Evolutionary conservation across 2,329 filamentous ascomycete species (phyloP), one percentile per base, ranked within the genome.

Genomic region (Nothophoma quercina): DNA sequence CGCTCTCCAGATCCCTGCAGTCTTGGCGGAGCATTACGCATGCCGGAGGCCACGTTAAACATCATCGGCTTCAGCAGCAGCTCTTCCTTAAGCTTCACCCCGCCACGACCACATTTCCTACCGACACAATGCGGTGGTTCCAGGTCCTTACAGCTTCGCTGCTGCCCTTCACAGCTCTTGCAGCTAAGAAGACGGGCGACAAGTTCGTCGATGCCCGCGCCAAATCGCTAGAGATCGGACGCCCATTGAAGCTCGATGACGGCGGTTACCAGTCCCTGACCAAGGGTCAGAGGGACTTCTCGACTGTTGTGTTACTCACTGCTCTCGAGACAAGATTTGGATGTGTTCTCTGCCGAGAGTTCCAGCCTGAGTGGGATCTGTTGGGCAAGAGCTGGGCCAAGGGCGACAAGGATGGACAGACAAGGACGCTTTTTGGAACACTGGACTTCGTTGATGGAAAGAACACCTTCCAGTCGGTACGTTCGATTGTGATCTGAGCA

Each of bases 321-420:
- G 95, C 95, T 29, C 78, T 93, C 67, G 93, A 96, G 62, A 70
- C 86, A 25, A 85, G 91, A 52, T 97, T 90, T 71, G 90, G 89
- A 55, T 99, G 95, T 74, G 81, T 87, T 61, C 81, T 98, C 40
- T 99, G 95, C 75, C 84, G 86, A 44, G 91, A 96, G 45, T 96
- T 99, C 75, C 90, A 96, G 74, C 89, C 93, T 1, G 95, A 99
- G 77, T 99, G 92, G 89, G 90, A 96, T 48, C 76, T 98, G 46
- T 78, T 99, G 47, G 85, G 85, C 46, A 90, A 86, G 75, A 95
- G 90, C 77, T 99, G 95, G 95, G 82, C 82, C 57, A 91, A 89
- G 74, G 92, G 90, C 7, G 90, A 96, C 75, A 91, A 88, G 79
- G 79, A 85, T 53, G 88, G 82, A 45, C 83, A 90, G 61, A 88